A percentile compares a stretch with the other conserved stretches of the same genome.
Conservation (phyloP, 768 basidiomycete genomes). For the Pholiota microspora region DNA sequence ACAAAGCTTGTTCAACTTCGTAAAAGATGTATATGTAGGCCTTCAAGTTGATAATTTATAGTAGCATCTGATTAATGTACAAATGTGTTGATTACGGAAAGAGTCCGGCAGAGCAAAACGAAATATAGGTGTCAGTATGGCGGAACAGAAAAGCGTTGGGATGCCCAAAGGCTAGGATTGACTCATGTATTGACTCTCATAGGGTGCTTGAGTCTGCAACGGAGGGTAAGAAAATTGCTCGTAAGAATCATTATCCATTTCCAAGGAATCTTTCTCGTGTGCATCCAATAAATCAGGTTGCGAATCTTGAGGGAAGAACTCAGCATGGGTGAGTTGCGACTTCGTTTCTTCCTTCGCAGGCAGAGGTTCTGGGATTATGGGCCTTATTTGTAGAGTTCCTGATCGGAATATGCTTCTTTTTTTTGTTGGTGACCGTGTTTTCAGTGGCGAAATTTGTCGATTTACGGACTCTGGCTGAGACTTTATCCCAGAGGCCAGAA, state of each 20-base stretch:
- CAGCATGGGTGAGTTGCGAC: not conserved
- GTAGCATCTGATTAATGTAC: too few relatives aligned
- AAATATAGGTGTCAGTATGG: too few relatives aligned
- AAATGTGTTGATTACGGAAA: too few relatives aligned
- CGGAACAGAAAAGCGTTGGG: too few relatives aligned
- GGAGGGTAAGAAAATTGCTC: slow-evolving; percentile 32
- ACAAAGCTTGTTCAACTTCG: too few relatives aligned
- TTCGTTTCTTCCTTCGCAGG: not conserved
- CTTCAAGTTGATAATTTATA: too few relatives aligned
- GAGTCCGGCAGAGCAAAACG: too few relatives aligned
- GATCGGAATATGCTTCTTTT: slow-evolving; percentile 23
- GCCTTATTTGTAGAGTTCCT: slow-evolving; percentile 24
- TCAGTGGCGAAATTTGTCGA: not conserved
- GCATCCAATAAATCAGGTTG: not conserved
- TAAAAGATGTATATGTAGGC: too few relatives aligned
- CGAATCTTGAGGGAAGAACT: slow-evolving; percentile 2
- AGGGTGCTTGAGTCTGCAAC: slow-evolving; percentile 55
- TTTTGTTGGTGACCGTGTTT: slow-evolving; percentile 3
- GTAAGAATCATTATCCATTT: slow-evolving; percentile 15
- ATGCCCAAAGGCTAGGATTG: slow-evolving; percentile 17
- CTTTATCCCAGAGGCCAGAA: not conserved
- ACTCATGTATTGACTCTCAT: slow-evolving; percentile 44
- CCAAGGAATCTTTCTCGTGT: slow-evolving; percentile 14
- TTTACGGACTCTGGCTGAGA: not conserved
- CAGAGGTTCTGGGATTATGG: slow-evolving; percentile 7